Base-by-base conservation (phyloP, 2,329 filamentous ascomycete species). In the Zymoseptoria passerinii region DNA sequence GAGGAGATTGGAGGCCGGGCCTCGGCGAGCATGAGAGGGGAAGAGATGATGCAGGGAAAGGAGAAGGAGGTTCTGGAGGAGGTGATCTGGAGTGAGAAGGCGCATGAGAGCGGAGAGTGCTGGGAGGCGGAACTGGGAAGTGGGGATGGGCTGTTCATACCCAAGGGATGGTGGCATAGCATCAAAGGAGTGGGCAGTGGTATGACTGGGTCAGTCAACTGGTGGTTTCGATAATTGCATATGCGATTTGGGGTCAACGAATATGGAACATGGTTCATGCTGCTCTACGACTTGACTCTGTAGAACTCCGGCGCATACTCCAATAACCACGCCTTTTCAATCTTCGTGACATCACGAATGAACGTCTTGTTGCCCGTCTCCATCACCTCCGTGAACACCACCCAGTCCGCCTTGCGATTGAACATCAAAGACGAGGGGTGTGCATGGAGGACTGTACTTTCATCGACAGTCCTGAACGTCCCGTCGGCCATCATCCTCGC, bases 381-480 rank as follows among this genome's bases (percentile, higher is more conserved):
- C 80, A 96, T 84, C 44, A 96, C 84, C 75, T 96, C 92, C 67
- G 95, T 88, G 70, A 96, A 99, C 35, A 99, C 82, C 8, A 97
- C 91, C 91, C 92, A 97, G 63, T 96, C 91, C 9, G 90, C 90
- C 77, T 95, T 96, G 58, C 92, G 85, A 73, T 96, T 95, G 78
- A 97, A 97, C 85, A 97, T 90, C 65, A 97, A 76, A 48, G 89
- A 95, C 69, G 85, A 95, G 0, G 94, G 94, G 74, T 99, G 94
- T 20, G 91, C 90, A 76, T 95, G 83, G 55, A 97, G 78, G 4
- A 85, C 82, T 54, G 87, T 87, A 48, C 84, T 85, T 28, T 90
- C 90, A 61, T 86, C 86, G n/a, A 96, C 86, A 54, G 90, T 92
- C 66, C 83, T 84, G 72, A 96, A 96, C 4, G 84, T 92, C 13